phyloP scores from a whole-genome alignment of 1,139 yeast species.

The Diutina pseudorugosa region DNA sequence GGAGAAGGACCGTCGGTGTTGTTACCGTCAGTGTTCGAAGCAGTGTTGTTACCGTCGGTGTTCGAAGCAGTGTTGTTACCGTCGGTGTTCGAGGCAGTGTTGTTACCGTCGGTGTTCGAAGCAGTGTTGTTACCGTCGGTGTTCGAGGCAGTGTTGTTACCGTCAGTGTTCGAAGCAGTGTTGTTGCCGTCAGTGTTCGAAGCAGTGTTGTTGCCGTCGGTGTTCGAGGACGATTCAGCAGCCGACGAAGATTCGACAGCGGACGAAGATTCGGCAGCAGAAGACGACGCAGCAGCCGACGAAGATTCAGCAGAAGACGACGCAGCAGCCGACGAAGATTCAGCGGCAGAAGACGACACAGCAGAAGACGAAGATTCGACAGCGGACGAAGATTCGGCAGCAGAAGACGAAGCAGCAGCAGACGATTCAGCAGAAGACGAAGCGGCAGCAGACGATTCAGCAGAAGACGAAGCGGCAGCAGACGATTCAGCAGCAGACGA shows the following conservation, averaged over 20 bases:
- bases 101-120: background rate
- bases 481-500: background rate
- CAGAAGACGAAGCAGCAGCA: background rate
- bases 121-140: background rate
- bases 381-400: background rate
- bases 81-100: background rate
- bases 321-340: background rate
- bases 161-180: background rate
- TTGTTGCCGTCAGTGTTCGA: background rate
- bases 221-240: background rate
- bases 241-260: background rate
- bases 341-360: background rate
- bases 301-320: background rate
- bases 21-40: background rate
- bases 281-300: background rate
- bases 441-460: background rate
- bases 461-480: background rate
- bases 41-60: background rate
- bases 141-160: background rate
- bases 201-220: background rate
- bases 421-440: background rate
- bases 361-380: background rate
- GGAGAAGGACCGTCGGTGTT: background rate
- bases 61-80: background rate
- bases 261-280: background rate